Percentiles rank a stretch among this genome's conserved stretches.
Evolutionary conservation across 2,329 filamentous ascomycete genomes (phyloP).

Genomic region (Fusarium citri): DNA sequence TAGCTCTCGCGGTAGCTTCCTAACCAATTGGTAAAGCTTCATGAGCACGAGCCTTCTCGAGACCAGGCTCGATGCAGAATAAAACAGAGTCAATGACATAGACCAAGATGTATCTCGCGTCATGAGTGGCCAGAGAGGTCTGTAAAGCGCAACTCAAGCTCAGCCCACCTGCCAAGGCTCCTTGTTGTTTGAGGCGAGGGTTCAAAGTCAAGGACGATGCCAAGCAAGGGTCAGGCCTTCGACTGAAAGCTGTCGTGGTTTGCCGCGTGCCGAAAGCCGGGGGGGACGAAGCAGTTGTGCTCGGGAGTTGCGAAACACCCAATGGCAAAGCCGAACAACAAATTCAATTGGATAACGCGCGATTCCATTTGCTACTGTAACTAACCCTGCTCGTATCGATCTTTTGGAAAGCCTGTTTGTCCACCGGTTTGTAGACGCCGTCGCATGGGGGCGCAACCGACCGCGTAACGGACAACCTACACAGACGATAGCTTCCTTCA

Average conservation of each 20-base stretch:
- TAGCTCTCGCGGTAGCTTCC: conserved; percentile 18
- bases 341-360: conserved; percentile 22
- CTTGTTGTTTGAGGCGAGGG: conserved; percentile 2
- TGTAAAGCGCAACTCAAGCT: conserved; percentile 21
- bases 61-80: conserved; percentile 21
- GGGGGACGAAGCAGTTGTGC: conserved; percentile 3
- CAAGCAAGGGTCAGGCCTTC: conserved; percentile 1
- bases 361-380: conserved; percentile 29
- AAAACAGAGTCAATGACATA: conserved; percentile 43
- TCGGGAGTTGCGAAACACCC: conserved; percentile 14
- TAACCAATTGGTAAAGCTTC: conserved; percentile 27
- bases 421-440: not conserved
- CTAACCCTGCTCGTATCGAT: conserved; percentile 18
- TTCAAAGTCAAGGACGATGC: not conserved
- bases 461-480: conserved; percentile 37
- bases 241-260: conserved; percentile 10
- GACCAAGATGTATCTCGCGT: conserved; percentile 30
- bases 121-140: conserved; percentile 30
- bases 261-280: conserved; percentile 23
- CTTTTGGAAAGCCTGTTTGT: conserved; percentile 27
- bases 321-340: not conserved
- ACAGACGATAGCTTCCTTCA: conserved; percentile 22
- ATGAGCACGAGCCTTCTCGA: conserved; percentile 13
- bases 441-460: conserved; percentile 12
- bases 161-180: conserved; percentile 28